Evolutionary conservation across 2,329 filamentous ascomycete species (phyloP).

Genomic region (Hypoxylon sp.): DNA sequence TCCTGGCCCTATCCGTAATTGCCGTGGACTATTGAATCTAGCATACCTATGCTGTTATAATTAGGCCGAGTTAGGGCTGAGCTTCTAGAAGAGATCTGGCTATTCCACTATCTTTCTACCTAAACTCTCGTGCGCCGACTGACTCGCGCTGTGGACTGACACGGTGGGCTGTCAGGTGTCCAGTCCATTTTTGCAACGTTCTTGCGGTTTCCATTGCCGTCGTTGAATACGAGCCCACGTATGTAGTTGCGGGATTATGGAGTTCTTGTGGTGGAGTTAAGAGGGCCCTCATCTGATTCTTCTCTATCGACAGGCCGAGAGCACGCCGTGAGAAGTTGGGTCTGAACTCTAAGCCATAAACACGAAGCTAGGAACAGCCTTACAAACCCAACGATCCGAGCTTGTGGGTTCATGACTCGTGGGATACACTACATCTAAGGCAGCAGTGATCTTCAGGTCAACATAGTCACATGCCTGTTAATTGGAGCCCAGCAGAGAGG

Average conservation of each 20-base stretch:
- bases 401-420: constrained; percentile 15
- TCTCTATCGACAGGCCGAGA: neutral
- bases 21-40: constrained; percentile 4
- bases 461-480: neutral
- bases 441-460: constrained; percentile 2
- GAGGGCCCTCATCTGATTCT: neutral
- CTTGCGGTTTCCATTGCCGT: constrained; percentile 1
- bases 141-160: constrained; percentile 19
- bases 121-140: constrained; percentile 15
- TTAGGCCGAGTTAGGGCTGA: constrained; percentile 7
- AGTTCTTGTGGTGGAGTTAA: neutral
- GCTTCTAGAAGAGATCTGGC: constrained; percentile 23
- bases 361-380: constrained; percentile 14
- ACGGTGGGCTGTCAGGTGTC: constrained; percentile 6
- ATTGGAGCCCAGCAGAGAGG: neutral
- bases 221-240: neutral
- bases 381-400: constrained; percentile 10
- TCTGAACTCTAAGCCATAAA: constrained; percentile 9
- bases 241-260: constrained; percentile 7
- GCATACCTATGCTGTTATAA: constrained; percentile 5
- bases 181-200: constrained; percentile 3
- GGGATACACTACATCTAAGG: neutral
- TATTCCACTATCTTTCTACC: neutral
- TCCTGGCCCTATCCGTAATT: constrained; percentile 11
- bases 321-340: neutral